Percentiles rank a stretch among this genome's conserved stretches.
Evolutionary conservation across 1,139 yeast species (phyloP).

Genomic region (Pichia kudriavzevii): DNA sequence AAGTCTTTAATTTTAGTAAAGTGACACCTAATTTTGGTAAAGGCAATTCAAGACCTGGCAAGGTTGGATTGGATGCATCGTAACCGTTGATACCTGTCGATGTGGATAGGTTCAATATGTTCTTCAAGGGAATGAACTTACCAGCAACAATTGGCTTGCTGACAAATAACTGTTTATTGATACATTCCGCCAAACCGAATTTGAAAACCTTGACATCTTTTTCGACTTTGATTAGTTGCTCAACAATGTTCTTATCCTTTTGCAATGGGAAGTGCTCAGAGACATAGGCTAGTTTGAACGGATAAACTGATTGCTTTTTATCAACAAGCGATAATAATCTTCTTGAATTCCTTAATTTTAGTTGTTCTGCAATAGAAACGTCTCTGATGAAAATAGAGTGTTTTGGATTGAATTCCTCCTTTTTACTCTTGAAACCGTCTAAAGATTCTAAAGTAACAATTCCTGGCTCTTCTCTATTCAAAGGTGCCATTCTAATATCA

Average conservation of each 20-base stretch:
- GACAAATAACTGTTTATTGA: slow-evolving; percentile 73
- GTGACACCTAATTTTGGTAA: slow-evolving; percentile 65
- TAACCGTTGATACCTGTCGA: slow-evolving; percentile 59
- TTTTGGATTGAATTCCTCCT: slow-evolving; percentile 45
- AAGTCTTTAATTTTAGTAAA: slow-evolving; percentile 53
- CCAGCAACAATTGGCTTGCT: slow-evolving; percentile 68
- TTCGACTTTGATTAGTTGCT: slow-evolving; percentile 38
- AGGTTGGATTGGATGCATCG: slow-evolving; percentile 56
- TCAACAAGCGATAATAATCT: slow-evolving; percentile 65
- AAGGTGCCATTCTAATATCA: slow-evolving; percentile 75
- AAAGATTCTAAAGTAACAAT: slow-evolving; percentile 58
- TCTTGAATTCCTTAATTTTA: slow-evolving; percentile 71
- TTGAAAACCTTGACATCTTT: slow-evolving; percentile 52
- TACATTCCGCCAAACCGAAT: slow-evolving; percentile 75
- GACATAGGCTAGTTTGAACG: slow-evolving; percentile 74
- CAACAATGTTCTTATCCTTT: slow-evolving; percentile 26
- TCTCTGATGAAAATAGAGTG: slow-evolving; percentile 82
- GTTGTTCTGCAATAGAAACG: slow-evolving; percentile 64
- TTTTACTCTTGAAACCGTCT: slow-evolving; percentile 53
- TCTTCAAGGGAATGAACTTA: slow-evolving; percentile 61
- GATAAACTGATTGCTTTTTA: slow-evolving; percentile 73
- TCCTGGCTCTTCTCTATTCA: slow-evolving; percentile 46
- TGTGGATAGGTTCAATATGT: slow-evolving; percentile 52
- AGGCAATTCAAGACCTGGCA: slow-evolving; percentile 69
- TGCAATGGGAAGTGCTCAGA: slow-evolving; percentile 53